Evolutionary conservation across 768 basidiomycete genomes (phyloP), one percentile per base, ranked within the genome.

Genomic region (Grammothele lineata): DNA sequence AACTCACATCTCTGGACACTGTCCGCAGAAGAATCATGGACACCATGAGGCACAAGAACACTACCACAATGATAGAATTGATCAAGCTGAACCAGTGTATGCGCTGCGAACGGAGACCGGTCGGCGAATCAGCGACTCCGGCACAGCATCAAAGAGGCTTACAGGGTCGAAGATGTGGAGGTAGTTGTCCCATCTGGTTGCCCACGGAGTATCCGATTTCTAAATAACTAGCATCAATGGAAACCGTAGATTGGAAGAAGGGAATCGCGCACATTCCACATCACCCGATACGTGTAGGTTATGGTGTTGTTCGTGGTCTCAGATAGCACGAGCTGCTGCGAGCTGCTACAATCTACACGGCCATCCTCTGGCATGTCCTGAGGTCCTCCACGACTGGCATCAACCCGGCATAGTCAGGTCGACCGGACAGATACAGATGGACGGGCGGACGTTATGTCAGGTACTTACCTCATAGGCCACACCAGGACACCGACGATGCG

Each of bases 21-120:
- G 81, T 92, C 38, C 92, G 80, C 52, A 86, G 66, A 12, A 98
- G 75, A 47, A 98, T 83, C 81, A 93, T 89, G 36, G 83, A 85
- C 19, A 97, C 94, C 92, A 98, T 92, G 37, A 80, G 76, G 56
- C 90, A 92, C 8, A 97, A 81, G 74, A 98, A 92, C 22, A 89
- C 70, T 22, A 88, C 92, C 49, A 98, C 92, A 52, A 96, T 81
- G 19, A 95, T 67, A 2, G 93, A 94, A 66, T 97, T 97, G 60
- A 95, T 76, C 41, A 98, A 74, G 57, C 87, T 91, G 70, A 97
- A 93, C 90, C 93, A 95, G 66, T 98, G 95, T 48, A 98, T 96
- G 41, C 83, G 81, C 37, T 62, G 47, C 0, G 12, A 32, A 34
- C 6, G 12, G 35, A 38, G 15, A 35, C 7, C 14, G 8, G 35